phyloP scores from a whole-genome alignment of 768 basidiomycete species.

The Mycena vulgaris region DNA sequence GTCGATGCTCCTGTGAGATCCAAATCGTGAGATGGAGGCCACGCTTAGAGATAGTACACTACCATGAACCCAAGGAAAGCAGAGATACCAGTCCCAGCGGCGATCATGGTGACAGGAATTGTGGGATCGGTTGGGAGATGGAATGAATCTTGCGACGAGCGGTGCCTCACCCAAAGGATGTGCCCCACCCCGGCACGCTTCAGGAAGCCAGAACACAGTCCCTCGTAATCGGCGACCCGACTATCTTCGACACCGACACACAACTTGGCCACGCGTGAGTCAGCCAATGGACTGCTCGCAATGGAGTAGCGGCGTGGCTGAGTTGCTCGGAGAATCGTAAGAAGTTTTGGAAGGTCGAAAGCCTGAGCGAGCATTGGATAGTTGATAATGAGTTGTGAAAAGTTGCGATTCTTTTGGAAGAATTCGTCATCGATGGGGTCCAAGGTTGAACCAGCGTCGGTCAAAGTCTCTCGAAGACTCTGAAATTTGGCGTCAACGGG shows the following conservation, averaged over 20 bases:
- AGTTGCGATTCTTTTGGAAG: conserved; percentile 27
- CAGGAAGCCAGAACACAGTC: conserved; percentile 33
- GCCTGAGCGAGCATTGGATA: conserved; percentile 23
- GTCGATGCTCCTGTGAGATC: conserved; percentile 31
- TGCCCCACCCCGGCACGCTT: conserved; percentile 18
- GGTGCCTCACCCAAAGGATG: conserved; percentile 24
- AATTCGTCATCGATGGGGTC: background rate
- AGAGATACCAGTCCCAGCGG: conserved; percentile 28
- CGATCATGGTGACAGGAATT: conserved; percentile 32
- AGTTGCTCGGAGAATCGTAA: conserved; percentile 25
- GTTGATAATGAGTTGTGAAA: conserved; percentile 19
- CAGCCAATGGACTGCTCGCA: conserved; percentile 31
- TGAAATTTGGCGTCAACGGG: conserved; percentile 24
- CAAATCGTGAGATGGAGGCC: background rate
- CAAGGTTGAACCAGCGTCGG: background rate
- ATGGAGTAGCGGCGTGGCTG: conserved; percentile 34
- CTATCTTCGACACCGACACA: conserved; percentile 33
- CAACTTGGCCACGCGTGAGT: conserved; percentile 11
- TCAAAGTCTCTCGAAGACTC: conserved; percentile 4
- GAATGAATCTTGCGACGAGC: conserved; percentile 27
- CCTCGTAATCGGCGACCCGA: conserved; percentile 25
- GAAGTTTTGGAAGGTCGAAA: conserved; percentile 24
- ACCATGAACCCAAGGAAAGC: conserved; percentile 36
- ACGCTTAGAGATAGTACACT: background rate
- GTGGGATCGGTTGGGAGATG: conserved; percentile 32